Percentiles rank a stretch among this genome's conserved stretches.
phyloP scores from a whole-genome alignment of 257 asterid species.

The Petunia axillaris region DNA sequence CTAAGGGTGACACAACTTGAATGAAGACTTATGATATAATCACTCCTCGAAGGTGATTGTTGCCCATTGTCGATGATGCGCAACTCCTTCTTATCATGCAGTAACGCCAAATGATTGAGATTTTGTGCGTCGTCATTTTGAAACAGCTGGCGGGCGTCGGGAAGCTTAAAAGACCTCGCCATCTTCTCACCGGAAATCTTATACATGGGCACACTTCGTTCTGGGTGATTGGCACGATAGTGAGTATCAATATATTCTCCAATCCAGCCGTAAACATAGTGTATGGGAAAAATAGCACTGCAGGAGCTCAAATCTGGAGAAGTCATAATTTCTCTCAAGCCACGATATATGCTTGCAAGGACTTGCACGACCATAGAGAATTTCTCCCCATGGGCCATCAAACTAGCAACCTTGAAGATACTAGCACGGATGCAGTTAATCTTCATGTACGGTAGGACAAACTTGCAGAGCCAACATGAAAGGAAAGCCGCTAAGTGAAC shows the following conservation, averaged over 20 bases:
- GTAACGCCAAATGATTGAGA: background rate
- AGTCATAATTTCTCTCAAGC: background rate
- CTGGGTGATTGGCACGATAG: background rate
- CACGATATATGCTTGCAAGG: background rate
- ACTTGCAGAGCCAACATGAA: background rate
- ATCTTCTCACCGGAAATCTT: background rate
- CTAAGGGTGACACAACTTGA: background rate
- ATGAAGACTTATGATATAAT: background rate
- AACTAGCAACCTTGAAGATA: background rate
- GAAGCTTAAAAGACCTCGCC: background rate
- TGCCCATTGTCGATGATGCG: background rate
- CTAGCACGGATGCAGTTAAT: background rate
- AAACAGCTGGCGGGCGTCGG: background rate
- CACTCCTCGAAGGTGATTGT: background rate
- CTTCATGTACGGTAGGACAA: background rate
- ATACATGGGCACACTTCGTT: background rate
- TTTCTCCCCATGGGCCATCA: background rate
- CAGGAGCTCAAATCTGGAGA: background rate
- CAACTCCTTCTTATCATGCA: background rate
- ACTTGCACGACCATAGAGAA: background rate
- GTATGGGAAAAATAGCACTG: background rate
- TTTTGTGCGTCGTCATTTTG: background rate
- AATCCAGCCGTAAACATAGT: too few species aligned
- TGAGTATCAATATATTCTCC: background rate
- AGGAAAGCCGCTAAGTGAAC: background rate